A percentile compares a stretch with the other conserved stretches of the same genome.
These are phyloP conservation scores for Colletotrichum caudatum DNA, from an alignment of 2,329 filamentous ascomycete species.

Conservation along the genomic window DNA sequence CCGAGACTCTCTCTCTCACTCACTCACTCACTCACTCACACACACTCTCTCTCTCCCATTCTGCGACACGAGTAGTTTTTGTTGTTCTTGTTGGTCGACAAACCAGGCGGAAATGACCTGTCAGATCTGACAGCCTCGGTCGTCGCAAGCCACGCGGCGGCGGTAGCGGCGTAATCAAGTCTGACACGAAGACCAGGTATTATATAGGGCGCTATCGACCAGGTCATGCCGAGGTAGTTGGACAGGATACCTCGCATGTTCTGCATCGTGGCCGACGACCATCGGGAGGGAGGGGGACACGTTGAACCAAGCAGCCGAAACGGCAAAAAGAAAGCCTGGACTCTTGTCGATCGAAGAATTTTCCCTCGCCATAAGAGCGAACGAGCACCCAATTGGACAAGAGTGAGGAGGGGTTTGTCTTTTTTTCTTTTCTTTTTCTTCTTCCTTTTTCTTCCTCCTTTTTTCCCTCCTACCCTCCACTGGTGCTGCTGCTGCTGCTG, in stretches of 20 bases:
- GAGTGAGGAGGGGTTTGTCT: constrained; percentile 19
- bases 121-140: constrained; percentile 35
- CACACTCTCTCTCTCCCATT: background rate
- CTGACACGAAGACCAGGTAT: constrained; percentile 11
- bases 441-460: too few species aligned
- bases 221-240: background rate
- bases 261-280: constrained; percentile 7
- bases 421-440: background rate
- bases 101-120: constrained; percentile 32
- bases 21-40: too few species aligned
- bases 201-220: background rate
- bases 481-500: too few species aligned
- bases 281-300: background rate
- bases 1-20: background rate
- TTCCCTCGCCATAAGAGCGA: constrained; percentile 12
- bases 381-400: background rate
- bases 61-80: constrained; percentile 26
- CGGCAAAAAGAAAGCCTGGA: constrained; percentile 25
- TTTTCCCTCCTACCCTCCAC: too few species aligned
- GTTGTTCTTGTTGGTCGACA: constrained; percentile 20
- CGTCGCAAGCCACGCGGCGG: constrained; percentile 33
- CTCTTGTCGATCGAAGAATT: constrained; percentile 8
- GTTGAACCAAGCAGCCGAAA: constrained; percentile 17
- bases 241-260: background rate
- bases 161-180: constrained; percentile 4